A percentile compares a stretch with the other conserved stretches of the same genome.
Evolutionary conservation across 345 rosid genomes (phyloP).

Genomic region (Pistacia atlantica): DNA sequence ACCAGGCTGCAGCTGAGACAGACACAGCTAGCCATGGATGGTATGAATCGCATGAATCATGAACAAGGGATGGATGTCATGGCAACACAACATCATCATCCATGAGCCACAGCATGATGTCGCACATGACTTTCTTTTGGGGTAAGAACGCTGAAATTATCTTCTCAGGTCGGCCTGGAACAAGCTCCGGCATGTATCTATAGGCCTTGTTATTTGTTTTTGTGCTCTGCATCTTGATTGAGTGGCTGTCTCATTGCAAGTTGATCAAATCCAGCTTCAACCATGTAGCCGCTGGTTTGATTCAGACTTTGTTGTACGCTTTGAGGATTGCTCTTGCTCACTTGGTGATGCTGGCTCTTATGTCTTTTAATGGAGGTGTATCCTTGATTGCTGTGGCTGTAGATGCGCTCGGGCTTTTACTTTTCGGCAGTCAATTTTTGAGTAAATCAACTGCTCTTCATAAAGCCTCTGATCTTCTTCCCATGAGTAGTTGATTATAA

Average conservation of each 20-base stretch:
- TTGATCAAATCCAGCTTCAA: constrained; percentile 28
- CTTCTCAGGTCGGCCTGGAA: constrained; percentile 74
- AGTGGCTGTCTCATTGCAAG: constrained; percentile 54
- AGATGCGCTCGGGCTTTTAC: constrained; percentile 60
- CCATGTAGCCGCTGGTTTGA: constrained; percentile 43
- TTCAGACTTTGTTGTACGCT: constrained; percentile 49
- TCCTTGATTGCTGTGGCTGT: constrained; percentile 69
- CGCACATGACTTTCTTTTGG: constrained; percentile 83
- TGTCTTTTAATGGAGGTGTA: constrained; percentile 86
- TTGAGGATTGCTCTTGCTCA: constrained; percentile 57
- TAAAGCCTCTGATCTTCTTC: neutral
- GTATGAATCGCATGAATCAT: neutral
- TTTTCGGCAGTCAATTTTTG: constrained; percentile 58
- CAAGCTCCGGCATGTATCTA: constrained; percentile 49
- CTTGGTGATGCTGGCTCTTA: constrained; percentile 75
- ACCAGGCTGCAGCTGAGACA: too few species aligned
- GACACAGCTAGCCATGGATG: neutral
- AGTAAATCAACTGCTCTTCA: constrained; percentile 17
- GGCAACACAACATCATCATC: constrained; percentile 4
- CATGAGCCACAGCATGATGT: constrained; percentile 27
- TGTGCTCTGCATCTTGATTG: constrained; percentile 42
- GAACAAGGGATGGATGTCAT: constrained; percentile 12
- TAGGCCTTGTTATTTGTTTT: constrained; percentile 59
- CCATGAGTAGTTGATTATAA: neutral
- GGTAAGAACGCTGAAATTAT: constrained; percentile 57